Evolutionary conservation across 306 rosid genomes (phyloP).

Genomic region (Acacia acuminata): DNA sequence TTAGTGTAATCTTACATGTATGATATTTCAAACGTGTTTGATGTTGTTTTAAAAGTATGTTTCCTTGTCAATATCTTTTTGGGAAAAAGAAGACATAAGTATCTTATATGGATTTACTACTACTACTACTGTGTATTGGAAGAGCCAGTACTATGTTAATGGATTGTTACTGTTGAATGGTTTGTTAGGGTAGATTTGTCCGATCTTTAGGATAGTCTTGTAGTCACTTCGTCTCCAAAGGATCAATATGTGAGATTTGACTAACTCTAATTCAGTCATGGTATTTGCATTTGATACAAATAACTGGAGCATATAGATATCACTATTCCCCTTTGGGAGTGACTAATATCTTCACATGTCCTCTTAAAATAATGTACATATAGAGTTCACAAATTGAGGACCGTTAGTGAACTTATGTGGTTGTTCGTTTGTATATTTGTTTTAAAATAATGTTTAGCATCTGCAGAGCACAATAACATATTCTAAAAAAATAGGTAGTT

Average conservation of each 20-base stretch:
- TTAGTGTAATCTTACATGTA: conserved; percentile 47
- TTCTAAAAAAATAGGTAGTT: not conserved
- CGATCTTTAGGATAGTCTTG: not conserved
- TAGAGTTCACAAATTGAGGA: not conserved
- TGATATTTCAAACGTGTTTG: not conserved
- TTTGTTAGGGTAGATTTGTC: too few relatives aligned
- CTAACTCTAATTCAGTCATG: not conserved
- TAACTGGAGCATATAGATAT: not conserved
- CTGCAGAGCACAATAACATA: not conserved
- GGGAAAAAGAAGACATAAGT: not conserved
- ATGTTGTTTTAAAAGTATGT: conserved; percentile 29
- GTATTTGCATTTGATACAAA: not conserved
- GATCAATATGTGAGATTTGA: not conserved
- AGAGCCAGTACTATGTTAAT: conserved; percentile 27
- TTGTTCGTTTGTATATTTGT: not conserved
- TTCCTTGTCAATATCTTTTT: not conserved
- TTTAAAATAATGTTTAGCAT: not conserved
- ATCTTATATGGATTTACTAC: not conserved
- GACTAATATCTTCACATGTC: not conserved
- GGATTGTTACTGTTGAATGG: not conserved
- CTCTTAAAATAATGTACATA: not conserved
- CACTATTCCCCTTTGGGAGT: not conserved
- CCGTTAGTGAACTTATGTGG: conserved; percentile 10
- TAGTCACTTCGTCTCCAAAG: not conserved
- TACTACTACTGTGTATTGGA: too few relatives aligned